Evolutionary conservation across 1,284 basidiomycete genomes (phyloP), one percentile per base, ranked within the genome.

Genomic region (Cryptococcus sp.): DNA sequence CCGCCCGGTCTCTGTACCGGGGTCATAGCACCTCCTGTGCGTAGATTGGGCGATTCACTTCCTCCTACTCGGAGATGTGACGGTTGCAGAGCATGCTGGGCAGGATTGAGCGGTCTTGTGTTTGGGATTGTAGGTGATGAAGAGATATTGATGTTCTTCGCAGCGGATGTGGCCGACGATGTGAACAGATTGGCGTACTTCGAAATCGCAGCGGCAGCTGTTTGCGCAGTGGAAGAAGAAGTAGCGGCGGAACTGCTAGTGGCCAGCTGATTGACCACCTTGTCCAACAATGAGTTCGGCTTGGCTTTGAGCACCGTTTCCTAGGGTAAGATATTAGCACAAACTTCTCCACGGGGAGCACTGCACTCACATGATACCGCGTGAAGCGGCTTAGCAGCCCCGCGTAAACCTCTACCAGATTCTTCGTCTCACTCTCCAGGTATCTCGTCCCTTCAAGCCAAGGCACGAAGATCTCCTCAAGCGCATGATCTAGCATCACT

Each of bases 391-490:
- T 79, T 39, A 99, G 81, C 63, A 91, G 84, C 17, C 81, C 84
- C 2, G 87, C 85, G 71, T 95, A 99, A 6, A 98, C 83, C 54
- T 90, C 87, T 0, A 87, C 86, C 50, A 99, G 77, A 72, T 88
- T 93, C 76, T 88, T 91, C 68, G 86, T 90, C 81, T 99, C 96
- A 39, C 87, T 86, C 71, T 99, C 96, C 5, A 99, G 83, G 73
- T 99, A 99, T 59, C 93, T 84, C 57, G 87, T 87, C 2, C 91
- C 92, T 77, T 96, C 94, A 5, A 89, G 89, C 75, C 96, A 98
- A 2, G 92, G 91, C 23, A 94, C 87, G 67, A 99, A 99, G 17
- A 99, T 84, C 74, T 99, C 96, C 66, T 98, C 96, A 84, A 98
- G 88, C 0, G 92, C 89, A 35, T 87, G 88, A 75, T 99, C 96